Base-by-base conservation (phyloP, 306 rosid species). In the Vigna trinervia region DNA sequence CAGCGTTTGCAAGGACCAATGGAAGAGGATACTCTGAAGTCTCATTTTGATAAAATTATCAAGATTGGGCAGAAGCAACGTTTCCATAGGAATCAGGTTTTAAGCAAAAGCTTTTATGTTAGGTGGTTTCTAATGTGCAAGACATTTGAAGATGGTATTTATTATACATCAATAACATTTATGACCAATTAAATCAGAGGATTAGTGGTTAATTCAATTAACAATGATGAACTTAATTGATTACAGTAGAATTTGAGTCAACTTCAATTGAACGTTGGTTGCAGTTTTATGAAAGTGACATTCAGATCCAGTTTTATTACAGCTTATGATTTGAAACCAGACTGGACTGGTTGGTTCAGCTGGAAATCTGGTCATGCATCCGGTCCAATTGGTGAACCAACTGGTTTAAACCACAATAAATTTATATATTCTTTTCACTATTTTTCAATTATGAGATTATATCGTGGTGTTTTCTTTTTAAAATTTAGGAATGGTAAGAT, bases 11-110 rank as follows among this genome's bases (percentile, higher is more conserved):
- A 93, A 82, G 98, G 87, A 84, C 99, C 99, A 71, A 82, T 91
- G 98, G 99, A 96, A 84, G 99, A 96, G 86, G 98, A 96, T 51
- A 82, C 97, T 2, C 85, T 96, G 63, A 96, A 88, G 87, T 84
- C 90, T 71, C 99, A 96, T 88, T 96, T 96, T 83, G 99, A 96
- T 52, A 96, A 87, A 81, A 96, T 96, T 26, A 89, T 93, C 70
- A 87, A 84, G 89, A 91, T 93, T 80, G 98, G 99, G 84, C 98
- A 91, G 84, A 96, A 86, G 89, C 91, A 79, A 61, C 90, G 82
- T 73, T 90, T 78, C 78, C 82, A 85, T 34, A 86, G 94, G 83
- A 91, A 82, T 84, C 99, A 96, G 99, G 99, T 96, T 69, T 59
- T 86, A 75, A 86, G 69, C 15, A 50, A 52, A 81, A 74, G 64